These are phyloP conservation scores for Cercospora zeina DNA, from an alignment of 2,329 filamentous ascomycete genomes.

Conservation along the genomic window DNA sequence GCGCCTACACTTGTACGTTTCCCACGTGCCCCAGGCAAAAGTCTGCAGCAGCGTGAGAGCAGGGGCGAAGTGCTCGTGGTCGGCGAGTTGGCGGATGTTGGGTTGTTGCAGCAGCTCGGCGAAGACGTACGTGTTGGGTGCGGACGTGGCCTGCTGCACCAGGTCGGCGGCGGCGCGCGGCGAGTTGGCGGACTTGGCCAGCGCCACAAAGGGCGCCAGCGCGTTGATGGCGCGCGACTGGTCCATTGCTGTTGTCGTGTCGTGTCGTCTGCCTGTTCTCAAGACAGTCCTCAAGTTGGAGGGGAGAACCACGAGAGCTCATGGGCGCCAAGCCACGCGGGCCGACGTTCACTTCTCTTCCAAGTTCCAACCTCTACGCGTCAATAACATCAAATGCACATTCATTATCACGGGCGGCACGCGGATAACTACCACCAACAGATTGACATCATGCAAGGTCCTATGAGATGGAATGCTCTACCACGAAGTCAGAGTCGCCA, in stretches of 20 bases:
- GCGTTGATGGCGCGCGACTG: slow-evolving; percentile 64
- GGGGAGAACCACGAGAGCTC: too few relatives aligned
- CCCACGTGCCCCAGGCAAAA: slow-evolving; percentile 90
- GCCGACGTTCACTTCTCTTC: background rate
- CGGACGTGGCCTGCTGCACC: slow-evolving; percentile 83
- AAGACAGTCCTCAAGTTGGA: background rate
- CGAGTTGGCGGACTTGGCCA: slow-evolving; percentile 81
- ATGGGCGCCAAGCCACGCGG: background rate
- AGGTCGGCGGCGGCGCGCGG: slow-evolving; percentile 83
- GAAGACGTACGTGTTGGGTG: slow-evolving; percentile 87
- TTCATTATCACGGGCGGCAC: too few relatives aligned
- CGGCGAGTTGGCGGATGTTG: slow-evolving; percentile 71
- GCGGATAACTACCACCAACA: too few relatives aligned
- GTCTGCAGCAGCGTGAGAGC: slow-evolving; percentile 76
- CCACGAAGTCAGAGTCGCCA: slow-evolving; percentile 15
- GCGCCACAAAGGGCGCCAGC: slow-evolving; percentile 80
- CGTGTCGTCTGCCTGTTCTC: background rate
- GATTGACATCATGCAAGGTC: too few relatives aligned
- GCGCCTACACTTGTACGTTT: slow-evolving; percentile 65
- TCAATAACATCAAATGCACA: too few relatives aligned
- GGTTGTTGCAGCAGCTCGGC: slow-evolving; percentile 83
- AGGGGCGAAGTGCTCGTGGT: slow-evolving; percentile 61
- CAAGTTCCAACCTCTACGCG: background rate
- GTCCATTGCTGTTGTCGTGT: slow-evolving; percentile 61
- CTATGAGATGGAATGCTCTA: background rate